Base-by-base conservation (phyloP, 2,329 filamentous ascomycete species). In the Elsinoe ampelina region DNA sequence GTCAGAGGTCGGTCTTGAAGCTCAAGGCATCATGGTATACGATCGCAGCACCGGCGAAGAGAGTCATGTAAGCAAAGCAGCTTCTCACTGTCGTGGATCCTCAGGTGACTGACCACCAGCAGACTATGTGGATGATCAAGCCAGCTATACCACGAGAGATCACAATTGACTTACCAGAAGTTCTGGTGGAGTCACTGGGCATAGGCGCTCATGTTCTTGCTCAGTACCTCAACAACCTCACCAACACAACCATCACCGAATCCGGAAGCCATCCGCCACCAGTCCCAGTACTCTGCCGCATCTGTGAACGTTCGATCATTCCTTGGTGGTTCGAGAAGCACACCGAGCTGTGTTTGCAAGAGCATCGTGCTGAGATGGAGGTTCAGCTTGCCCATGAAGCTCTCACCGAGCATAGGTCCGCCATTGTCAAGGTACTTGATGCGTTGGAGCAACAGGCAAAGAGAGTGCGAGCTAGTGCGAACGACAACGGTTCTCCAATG, bases 321-420 rank as follows among this genome's bases (percentile, higher is more conserved):
- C 90, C 92, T 0, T 98, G 93, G 93, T 98, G 93, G 95, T 98
- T 98, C 64, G 93, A 98, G 72, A 98, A 97, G 71, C 93, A 98
- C 69, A 95, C 92, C 1, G 95, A 98, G 65, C 76, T 97, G 17
- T 98, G 93, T 67, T 77, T 96, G 57, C 91, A 97, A 68, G 93
- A 98, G 69, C 93, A 98, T 68, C 85, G 87, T 54, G 92, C 93
- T 0, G 93, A 98, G 69, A 95, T 96, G 88, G 92, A 97, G 64
- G 90, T 98, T 3, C 92, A 98, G 68, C 86, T 97, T 77, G 84
- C 91, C 5, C 93, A 98, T 67, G 93, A 98, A 67, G 89, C 83
- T 60, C 76, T 98, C 50, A 87, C 85, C 5, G 93, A 98, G 67
- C 93, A 98, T 71, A 86, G 93, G 5, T 91, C 95, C 70, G 81